A percentile compares a stretch with the other conserved stretches of the same genome.
Evolutionary conservation across 768 basidiomycete genomes (phyloP).

Genomic region (Psilocybe azurescens): DNA sequence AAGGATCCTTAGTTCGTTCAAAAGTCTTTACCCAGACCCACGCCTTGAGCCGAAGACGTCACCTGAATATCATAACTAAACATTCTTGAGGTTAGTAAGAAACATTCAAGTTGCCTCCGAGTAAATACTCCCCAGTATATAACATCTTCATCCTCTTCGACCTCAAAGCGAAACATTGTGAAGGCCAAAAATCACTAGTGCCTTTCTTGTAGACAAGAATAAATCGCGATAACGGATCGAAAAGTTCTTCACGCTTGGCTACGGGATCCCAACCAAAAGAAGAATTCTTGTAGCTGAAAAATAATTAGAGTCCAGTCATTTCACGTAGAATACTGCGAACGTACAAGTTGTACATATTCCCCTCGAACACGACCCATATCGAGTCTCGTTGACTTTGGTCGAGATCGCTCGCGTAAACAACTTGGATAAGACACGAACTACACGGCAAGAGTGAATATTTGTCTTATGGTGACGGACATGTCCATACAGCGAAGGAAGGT

Average conservation of each 20-base stretch:
- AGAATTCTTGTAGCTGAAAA: constrained; percentile 54
- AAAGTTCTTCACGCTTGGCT: constrained; percentile 64
- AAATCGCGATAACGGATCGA: constrained; percentile 64
- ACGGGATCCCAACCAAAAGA: constrained; percentile 71
- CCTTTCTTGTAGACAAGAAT: constrained; percentile 44
- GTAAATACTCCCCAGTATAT: constrained; percentile 65
- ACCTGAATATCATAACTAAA: constrained; percentile 83
- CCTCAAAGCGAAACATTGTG: constrained; percentile 76
- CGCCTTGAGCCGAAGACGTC: constrained; percentile 41
- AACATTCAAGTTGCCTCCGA: background rate
- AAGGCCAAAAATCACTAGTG: constrained; percentile 39
- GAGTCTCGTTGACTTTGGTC: constrained; percentile 37
- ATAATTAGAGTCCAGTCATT: background rate
- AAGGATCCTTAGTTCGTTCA: constrained; percentile 54
- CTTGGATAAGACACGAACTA: constrained; percentile 22
- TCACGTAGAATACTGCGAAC: constrained; percentile 15
- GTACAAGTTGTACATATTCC: constrained; percentile 61
- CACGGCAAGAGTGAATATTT: background rate
- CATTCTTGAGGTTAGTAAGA: background rate
- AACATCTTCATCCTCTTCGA: constrained; percentile 61
- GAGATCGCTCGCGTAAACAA: constrained; percentile 31
- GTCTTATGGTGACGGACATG: background rate
- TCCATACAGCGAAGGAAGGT: constrained; percentile 17
- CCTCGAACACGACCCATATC: constrained; percentile 60
- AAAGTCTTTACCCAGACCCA: constrained; percentile 65